These are phyloP conservation scores for Hypoxylon sp. DNA, from an alignment of 2,329 filamentous ascomycete species.

Conservation along the genomic window DNA sequence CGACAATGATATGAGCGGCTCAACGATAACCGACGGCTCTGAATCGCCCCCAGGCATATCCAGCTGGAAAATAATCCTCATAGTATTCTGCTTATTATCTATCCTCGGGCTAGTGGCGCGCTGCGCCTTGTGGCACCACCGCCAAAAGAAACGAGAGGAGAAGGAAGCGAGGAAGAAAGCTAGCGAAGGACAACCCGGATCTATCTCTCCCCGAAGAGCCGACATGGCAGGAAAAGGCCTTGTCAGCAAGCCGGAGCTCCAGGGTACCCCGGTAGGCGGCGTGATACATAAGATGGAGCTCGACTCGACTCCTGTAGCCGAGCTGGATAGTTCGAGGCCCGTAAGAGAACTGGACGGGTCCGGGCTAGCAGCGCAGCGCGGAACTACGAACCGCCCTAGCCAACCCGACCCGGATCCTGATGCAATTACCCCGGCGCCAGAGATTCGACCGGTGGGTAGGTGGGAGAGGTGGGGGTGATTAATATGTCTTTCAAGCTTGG, in stretches of 20 bases:
- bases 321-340: background rate
- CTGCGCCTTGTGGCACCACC: background rate
- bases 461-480: background rate
- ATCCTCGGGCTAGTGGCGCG: background rate
- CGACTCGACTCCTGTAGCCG: conserved; percentile 14
- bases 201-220: background rate
- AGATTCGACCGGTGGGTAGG: background rate
- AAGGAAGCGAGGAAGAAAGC: background rate
- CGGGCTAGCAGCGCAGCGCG: background rate
- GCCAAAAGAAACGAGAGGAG: background rate
- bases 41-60: background rate
- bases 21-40: background rate
- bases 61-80: background rate
- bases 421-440: background rate
- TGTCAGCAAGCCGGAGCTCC: conserved; percentile 22
- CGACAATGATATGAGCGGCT: background rate
- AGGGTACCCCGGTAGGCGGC: conserved; percentile 14
- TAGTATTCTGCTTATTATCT: background rate
- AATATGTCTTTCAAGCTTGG: background rate
- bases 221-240: background rate
- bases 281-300: conserved; percentile 34
- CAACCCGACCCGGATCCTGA: background rate
- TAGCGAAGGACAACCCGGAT: background rate
- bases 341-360: conserved; percentile 5
- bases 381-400: background rate